Evolutionary conservation across 2,329 filamentous ascomycete genomes (phyloP), one percentile per base, ranked within the genome.

Genomic region (Dendrostoma leiphaemia): DNA sequence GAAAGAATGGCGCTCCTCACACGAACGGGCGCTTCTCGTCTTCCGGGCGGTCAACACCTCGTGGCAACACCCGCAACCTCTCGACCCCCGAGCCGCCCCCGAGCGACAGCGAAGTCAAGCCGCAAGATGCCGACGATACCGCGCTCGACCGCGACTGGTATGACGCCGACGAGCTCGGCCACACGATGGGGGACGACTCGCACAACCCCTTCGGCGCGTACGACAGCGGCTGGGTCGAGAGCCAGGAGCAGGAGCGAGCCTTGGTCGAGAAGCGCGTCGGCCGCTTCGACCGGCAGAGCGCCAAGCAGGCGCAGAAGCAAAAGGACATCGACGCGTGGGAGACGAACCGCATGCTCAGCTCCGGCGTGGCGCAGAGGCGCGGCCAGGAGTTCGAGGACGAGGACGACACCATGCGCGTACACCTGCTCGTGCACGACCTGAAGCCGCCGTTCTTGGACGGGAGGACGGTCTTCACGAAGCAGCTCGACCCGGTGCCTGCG

Each of bases 271-370:
- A 90, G 78, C 94, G 94, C 75, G 80, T 85, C 5, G 86, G 81
- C 49, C 86, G 82, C 63, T 82, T 78, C 64, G 82, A 76, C 51
- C 79, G 84, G 4, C 80, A 88, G 68, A 90, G 84, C 66, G 88
- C 88, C 41, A 82, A 89, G 48, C 86, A 87, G 57, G 80, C 90
- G 54, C 91, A 96, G 71, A 90, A 92, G 63, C 90, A 96, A 69
- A 91, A 89, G 67, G 94, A 99, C 67, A 91, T 94, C 40, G 94
- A 99, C 71, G 93, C 92, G 0, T 99, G 94, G 94, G 95, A 99
- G 71, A 94, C 93, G 15, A 99, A 99, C 69, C 89, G 94, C 56
- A 97, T 99, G 94, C 80, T 99, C 57, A 94, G 92, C 1, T 97
- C 92, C 19, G 93, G 93, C 53, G 92, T 99, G 17, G 94, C 94